Conservation (phyloP, 768 basidiomycete genomes). For the Pulveroboletus sp. region DNA sequence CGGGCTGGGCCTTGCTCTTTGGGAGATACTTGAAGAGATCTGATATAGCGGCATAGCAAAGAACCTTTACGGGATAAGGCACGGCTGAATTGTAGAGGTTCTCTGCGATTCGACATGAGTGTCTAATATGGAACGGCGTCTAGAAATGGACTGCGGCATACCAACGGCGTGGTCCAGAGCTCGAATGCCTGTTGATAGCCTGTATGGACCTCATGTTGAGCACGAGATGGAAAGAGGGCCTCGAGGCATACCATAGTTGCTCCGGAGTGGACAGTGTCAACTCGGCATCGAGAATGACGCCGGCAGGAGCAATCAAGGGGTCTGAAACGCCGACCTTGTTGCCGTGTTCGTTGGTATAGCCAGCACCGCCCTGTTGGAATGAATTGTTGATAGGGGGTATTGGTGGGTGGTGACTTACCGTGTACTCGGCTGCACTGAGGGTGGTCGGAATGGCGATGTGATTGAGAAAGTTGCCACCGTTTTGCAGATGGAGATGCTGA, state of each 20-base stretch:
- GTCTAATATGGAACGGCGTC: background rate
- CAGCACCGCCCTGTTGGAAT: slow-evolving; percentile 53
- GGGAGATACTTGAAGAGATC: slow-evolving; percentile 78
- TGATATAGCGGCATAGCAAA: slow-evolving; percentile 63
- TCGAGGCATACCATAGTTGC: slow-evolving; percentile 55
- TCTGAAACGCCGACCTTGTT: slow-evolving; percentile 55
- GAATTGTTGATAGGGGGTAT: background rate
- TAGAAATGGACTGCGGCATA: slow-evolving; percentile 27
- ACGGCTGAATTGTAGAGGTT: slow-evolving; percentile 57
- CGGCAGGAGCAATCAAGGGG: slow-evolving; percentile 61
- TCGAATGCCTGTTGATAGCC: slow-evolving; percentile 78
- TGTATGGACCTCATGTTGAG: slow-evolving; percentile 25
- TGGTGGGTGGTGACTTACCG: slow-evolving; percentile 36
- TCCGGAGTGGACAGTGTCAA: slow-evolving; percentile 72
- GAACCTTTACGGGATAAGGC: slow-evolving; percentile 56
- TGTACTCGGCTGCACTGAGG: slow-evolving; percentile 75
- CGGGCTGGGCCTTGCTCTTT: slow-evolving; percentile 55
- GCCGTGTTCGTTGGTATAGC: slow-evolving; percentile 69
- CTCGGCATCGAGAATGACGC: slow-evolving; percentile 76
- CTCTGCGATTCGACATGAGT: slow-evolving; percentile 32
- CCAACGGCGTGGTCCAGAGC: slow-evolving; percentile 80
- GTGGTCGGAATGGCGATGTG: slow-evolving; percentile 86
- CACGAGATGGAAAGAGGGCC: slow-evolving; percentile 5
- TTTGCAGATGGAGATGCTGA: slow-evolving; percentile 57
- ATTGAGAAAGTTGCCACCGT: slow-evolving; percentile 47